Percentiles rank a stretch among this genome's conserved stretches.
Evolutionary conservation across 1,284 basidiomycete genomes (phyloP).

Genomic region (Fomitopsis schrenkii): DNA sequence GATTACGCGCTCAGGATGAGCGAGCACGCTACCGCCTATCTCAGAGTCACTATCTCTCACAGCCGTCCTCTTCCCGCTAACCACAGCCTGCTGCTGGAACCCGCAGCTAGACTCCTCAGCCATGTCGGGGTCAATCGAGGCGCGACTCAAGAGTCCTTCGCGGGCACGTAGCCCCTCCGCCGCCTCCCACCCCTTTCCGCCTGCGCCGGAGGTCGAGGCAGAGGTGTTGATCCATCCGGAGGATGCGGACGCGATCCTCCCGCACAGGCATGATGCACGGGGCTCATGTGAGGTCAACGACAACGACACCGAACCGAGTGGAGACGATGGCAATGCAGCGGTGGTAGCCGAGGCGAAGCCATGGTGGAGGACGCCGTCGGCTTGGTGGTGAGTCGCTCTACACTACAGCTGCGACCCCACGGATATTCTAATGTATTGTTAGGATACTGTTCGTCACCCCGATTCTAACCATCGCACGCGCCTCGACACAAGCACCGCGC

Average conservation of each 20-base stretch:
- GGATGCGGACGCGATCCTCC: constrained; percentile 40
- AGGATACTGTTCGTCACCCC: constrained; percentile 59
- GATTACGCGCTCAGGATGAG: neutral
- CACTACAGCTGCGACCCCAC: neutral
- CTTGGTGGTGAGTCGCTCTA: constrained; percentile 56
- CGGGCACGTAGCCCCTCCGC: constrained; percentile 19
- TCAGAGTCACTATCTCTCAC: neutral
- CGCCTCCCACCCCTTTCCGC: constrained; percentile 22
- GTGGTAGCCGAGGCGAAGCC: constrained; percentile 25
- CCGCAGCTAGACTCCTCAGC: neutral
- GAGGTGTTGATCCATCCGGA: constrained; percentile 41
- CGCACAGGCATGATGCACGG: constrained; percentile 32
- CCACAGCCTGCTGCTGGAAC: neutral
- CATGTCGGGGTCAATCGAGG: constrained; percentile 13
- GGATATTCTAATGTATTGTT: neutral
- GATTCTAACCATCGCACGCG: constrained; percentile 47
- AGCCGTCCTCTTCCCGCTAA: neutral
- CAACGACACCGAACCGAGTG: constrained; percentile 22
- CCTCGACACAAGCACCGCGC: constrained; percentile 57
- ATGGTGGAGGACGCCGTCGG: constrained; percentile 69
- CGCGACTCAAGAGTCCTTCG: constrained; percentile 16
- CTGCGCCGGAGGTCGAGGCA: constrained; percentile 17
- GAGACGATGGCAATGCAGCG: constrained; percentile 15
- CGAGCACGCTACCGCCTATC: neutral
- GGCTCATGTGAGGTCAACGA: constrained; percentile 13